Evolutionary conservation across 306 rosid genomes (phyloP).

Genomic region (Dicorynia guianensis): DNA sequence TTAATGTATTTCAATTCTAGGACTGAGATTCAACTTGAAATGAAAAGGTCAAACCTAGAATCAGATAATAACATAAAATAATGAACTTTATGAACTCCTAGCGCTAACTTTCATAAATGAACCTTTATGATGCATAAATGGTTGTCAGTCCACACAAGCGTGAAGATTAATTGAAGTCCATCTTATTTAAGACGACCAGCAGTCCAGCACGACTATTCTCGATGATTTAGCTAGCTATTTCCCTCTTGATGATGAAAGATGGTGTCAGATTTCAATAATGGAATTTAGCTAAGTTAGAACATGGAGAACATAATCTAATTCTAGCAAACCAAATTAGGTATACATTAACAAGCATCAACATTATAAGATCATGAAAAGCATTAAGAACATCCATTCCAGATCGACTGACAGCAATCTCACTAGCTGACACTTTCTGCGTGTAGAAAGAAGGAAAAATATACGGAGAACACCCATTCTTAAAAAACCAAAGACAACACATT

Average conservation of each 20-base stretch:
- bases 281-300: not conserved
- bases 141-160: not conserved
- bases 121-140: not conserved
- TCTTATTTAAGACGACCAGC: not conserved
- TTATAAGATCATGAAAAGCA: not conserved
- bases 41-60: not conserved
- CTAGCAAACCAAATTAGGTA: conserved; percentile 7
- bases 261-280: not conserved
- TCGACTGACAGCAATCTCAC: conserved; percentile 1
- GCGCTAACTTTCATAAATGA: not conserved
- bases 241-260: not conserved
- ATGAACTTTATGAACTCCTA: not conserved
- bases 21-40: too few species aligned
- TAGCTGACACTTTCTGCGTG: not conserved
- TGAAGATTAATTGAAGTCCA: not conserved
- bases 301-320: conserved; percentile 7
- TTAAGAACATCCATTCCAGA: not conserved
- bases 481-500: not conserved
- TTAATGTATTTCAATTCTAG: not conserved
- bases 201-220: not conserved
- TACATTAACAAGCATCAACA: not conserved
- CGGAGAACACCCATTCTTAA: not conserved
- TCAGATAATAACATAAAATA: not conserved
- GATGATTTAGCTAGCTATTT: conserved; percentile 3
- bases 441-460: not conserved